These are phyloP conservation scores for Lichtheimia hyalospora DNA, from an alignment of 371 early-diverging fungal genomes.

Conservation along the genomic window DNA sequence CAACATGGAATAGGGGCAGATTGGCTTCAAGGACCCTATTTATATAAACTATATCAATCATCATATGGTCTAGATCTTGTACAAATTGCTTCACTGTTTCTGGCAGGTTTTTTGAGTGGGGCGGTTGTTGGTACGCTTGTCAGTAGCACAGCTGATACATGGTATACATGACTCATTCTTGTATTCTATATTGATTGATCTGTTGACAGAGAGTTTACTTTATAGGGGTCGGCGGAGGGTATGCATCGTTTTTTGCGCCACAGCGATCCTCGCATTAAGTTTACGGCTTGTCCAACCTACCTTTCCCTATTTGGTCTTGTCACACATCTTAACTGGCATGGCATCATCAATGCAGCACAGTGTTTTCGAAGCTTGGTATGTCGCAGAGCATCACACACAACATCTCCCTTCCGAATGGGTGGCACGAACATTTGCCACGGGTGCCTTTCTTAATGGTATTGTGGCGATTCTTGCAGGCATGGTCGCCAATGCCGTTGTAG, in stretches of 20 bases:
- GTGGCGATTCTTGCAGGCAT: constrained; percentile 74
- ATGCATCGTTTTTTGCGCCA: constrained; percentile 63
- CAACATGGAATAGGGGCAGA: constrained; percentile 51
- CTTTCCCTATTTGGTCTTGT: constrained; percentile 57
- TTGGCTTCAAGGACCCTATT: constrained; percentile 78
- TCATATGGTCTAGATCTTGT: constrained; percentile 56
- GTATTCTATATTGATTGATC: background rate
- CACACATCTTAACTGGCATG: constrained; percentile 70
- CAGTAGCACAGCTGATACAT: constrained; percentile 72
- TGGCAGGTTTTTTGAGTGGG: constrained; percentile 73
- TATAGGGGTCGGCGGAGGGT: constrained; percentile 66
- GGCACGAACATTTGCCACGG: constrained; percentile 67
- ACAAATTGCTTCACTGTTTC: constrained; percentile 70
- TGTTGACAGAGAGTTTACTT: background rate
- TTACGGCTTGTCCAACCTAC: constrained; percentile 47
- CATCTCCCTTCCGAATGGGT: constrained; percentile 59
- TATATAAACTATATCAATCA: constrained; percentile 68
- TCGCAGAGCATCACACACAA: constrained; percentile 63
- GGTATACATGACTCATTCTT: constrained; percentile 36
- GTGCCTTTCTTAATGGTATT: constrained; percentile 70
- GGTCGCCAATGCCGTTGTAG: constrained; percentile 60
- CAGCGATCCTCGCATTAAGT: constrained; percentile 56
- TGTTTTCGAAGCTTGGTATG: constrained; percentile 85
- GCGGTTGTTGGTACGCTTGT: constrained; percentile 74
- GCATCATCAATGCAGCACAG: constrained; percentile 70